Percentiles rank a stretch among this genome's conserved stretches.
phyloP scores from a whole-genome alignment of 148 eudicot genomes.

The Spergularia bocconei region DNA sequence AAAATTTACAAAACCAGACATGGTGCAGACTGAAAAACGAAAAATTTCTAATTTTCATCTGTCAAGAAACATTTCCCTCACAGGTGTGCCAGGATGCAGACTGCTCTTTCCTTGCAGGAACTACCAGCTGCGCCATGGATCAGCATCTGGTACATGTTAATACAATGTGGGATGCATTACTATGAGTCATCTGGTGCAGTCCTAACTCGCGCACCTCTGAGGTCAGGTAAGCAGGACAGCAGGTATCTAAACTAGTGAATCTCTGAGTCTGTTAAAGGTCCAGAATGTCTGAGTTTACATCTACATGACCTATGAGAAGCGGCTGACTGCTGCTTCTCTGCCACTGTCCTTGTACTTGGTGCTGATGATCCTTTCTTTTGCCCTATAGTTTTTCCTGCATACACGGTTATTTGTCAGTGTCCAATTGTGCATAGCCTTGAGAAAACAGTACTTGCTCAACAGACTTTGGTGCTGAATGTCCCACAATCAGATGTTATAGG shows the following conservation, averaged over 20 bases:
- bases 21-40: background rate
- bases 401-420: background rate
- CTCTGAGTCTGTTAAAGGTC: conserved; percentile 22
- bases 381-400: conserved; percentile 27
- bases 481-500: background rate
- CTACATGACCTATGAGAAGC: conserved; percentile 19
- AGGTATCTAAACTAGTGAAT: conserved; percentile 1
- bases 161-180: background rate
- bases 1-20: background rate
- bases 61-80: too few relatives aligned
- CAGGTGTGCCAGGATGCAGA: too few relatives aligned
- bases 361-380: conserved; percentile 29
- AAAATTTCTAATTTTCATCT: background rate
- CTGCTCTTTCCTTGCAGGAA: too few relatives aligned
- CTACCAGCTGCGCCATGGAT: too few relatives aligned
- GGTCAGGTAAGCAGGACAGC: too few relatives aligned
- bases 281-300: conserved; percentile 23
- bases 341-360: conserved; percentile 16
- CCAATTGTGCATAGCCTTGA: too few relatives aligned
- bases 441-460: too few relatives aligned
- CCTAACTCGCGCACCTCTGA: background rate
- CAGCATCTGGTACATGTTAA: too few relatives aligned
- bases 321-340: conserved; percentile 26
- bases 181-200: background rate
- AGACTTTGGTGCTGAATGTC: background rate